These are phyloP conservation scores for Colletotrichum magnum DNA, from an alignment of 2,329 filamentous ascomycete species.

Conservation along the genomic window DNA sequence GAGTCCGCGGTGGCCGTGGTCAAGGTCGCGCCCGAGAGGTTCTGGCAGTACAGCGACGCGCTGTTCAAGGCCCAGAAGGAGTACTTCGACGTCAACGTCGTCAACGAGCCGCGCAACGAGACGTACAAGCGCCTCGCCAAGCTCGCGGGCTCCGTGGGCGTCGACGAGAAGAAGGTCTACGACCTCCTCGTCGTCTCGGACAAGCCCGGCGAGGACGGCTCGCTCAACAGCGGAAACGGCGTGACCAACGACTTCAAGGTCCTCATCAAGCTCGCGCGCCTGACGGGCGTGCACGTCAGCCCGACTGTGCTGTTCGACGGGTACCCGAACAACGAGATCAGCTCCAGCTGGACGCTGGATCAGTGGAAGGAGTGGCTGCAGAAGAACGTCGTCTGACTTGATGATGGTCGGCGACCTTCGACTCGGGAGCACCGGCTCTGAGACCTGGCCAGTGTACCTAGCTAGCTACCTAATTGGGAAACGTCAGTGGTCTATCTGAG, in stretches of 20 bases:
- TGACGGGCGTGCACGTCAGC: slow-evolving; percentile 89
- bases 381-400: slow-evolving; percentile 62
- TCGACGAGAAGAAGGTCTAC: slow-evolving; percentile 80
- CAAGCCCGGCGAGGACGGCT: slow-evolving; percentile 75
- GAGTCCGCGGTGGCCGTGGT: slow-evolving; percentile 89
- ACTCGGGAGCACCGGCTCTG: slow-evolving; percentile 16
- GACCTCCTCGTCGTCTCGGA: slow-evolving; percentile 77
- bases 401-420: not conserved
- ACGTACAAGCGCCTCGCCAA: slow-evolving; percentile 86
- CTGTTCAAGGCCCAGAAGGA: slow-evolving; percentile 77
- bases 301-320: slow-evolving; percentile 93
- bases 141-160: slow-evolving; percentile 77
- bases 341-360: slow-evolving; percentile 81
- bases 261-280: slow-evolving; percentile 82
- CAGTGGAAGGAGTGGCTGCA: slow-evolving; percentile 91
- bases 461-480: too few relatives aligned
- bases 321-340: slow-evolving; percentile 83
- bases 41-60: slow-evolving; percentile 83
- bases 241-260: slow-evolving; percentile 90
- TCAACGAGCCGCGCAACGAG: slow-evolving; percentile 85
- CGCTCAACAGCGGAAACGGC: slow-evolving; percentile 83
- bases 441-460: not conserved
- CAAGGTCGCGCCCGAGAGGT: slow-evolving; percentile 76
- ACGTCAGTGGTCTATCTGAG: slow-evolving; percentile 1
- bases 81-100: slow-evolving; percentile 89